Evolutionary conservation across 805 yeast species (phyloP).

Genomic region (Ogataea pilisensis): DNA sequence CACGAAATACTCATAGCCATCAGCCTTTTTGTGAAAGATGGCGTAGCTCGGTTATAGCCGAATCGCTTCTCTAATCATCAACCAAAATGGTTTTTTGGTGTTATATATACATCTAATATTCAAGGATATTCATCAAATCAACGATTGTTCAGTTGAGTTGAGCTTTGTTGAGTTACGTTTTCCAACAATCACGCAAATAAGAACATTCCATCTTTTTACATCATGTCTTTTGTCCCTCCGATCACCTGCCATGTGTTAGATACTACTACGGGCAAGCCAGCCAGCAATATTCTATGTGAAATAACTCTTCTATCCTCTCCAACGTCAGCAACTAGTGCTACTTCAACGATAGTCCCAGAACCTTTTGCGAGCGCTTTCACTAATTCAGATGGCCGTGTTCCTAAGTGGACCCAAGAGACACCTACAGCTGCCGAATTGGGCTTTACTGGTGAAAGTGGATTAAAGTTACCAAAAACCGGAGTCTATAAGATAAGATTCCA

Average conservation of each 20-base stretch:
- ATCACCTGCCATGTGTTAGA: slow-evolving; percentile 89
- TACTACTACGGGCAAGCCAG: slow-evolving; percentile 81
- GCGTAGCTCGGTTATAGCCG: too few species aligned
- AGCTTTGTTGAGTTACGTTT: too few species aligned
- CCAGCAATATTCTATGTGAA: slow-evolving; percentile 66
- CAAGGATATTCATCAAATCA: too few species aligned
- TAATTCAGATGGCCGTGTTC: slow-evolving; percentile 76
- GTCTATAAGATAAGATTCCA: slow-evolving; percentile 72
- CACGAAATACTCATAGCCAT: too few species aligned
- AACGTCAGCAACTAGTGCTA: slow-evolving; percentile 4
- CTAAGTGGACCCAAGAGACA: slow-evolving; percentile 51
- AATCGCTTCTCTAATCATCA: too few species aligned
- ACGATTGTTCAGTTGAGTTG: too few species aligned
- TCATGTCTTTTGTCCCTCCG: slow-evolving; percentile 40
- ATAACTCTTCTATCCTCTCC: slow-evolving; percentile 38
- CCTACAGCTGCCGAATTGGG: slow-evolving; percentile 26
- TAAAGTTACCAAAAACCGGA: slow-evolving; percentile 42
- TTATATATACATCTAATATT: too few species aligned
- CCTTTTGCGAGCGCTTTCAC: slow-evolving; percentile 71
- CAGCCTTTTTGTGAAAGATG: too few species aligned
- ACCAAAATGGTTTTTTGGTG: too few species aligned
- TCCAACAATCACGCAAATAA: too few species aligned
- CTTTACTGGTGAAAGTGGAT: slow-evolving; percentile 7
- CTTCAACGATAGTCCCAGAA: background rate
- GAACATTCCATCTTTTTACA: too few species aligned